Conservation (phyloP, 768 basidiomycete species). For the Kwoniella sp. region DNA sequence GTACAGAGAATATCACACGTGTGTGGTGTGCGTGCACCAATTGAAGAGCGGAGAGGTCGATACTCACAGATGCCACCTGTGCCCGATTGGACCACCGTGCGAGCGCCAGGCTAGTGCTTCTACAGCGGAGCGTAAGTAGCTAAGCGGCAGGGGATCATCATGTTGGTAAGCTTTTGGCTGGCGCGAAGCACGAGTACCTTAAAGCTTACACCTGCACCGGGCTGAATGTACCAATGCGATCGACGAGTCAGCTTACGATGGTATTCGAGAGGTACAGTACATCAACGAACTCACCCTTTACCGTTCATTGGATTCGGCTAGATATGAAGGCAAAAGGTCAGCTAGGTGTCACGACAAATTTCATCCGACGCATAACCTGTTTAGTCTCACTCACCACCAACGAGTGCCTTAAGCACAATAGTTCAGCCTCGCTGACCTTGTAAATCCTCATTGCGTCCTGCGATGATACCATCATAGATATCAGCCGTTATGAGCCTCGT, state of each 20-base stretch:
- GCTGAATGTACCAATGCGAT: not conserved
- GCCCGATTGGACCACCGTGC: slow-evolving; percentile 25
- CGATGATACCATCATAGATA: not conserved
- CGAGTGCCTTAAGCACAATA: slow-evolving; percentile 29
- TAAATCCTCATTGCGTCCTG: slow-evolving; percentile 31
- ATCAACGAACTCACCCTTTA: slow-evolving; percentile 7
- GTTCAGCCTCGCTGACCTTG: slow-evolving; percentile 32
- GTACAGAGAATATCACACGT: not conserved
- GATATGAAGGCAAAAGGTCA: no score
- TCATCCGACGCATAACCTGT: no score
- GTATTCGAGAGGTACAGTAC: not conserved
- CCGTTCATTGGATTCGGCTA: slow-evolving; percentile 27
- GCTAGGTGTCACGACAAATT: no score
- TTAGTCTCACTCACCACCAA: slow-evolving; percentile 32
- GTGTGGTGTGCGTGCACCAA: no score
- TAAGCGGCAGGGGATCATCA: slow-evolving; percentile 2
- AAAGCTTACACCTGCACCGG: slow-evolving; percentile 5
- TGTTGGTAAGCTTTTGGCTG: no score
- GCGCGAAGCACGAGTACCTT: no score
- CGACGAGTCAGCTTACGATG: not conserved
- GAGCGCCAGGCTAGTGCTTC: slow-evolving; percentile 28
- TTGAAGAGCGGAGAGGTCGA: no score
- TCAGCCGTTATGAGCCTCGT: not conserved
- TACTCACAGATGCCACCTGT: slow-evolving; percentile 28
- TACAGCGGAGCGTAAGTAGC: slow-evolving; percentile 28